Evolutionary conservation across 2,329 filamentous ascomycete genomes (phyloP).

Genomic region (Arthrobotrys entomopaga): DNA sequence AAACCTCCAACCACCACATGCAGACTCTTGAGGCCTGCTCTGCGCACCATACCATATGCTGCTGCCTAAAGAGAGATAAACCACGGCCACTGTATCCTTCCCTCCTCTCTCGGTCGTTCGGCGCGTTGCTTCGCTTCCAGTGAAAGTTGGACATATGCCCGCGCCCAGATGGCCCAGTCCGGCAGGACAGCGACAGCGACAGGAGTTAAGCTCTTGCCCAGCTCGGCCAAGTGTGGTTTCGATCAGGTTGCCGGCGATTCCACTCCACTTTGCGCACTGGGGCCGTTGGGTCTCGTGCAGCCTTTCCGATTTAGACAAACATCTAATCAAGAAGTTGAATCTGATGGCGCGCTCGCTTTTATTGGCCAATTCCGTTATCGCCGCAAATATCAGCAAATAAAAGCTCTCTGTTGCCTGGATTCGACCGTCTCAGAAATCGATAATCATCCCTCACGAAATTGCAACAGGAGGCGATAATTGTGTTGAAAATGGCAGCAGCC

Average conservation of each 20-base stretch:
- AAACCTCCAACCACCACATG: conserved; percentile 4
- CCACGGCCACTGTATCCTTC: conserved; percentile 1
- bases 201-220: conserved; percentile 54
- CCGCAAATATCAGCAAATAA: conserved; percentile 8
- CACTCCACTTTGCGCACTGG: not conserved
- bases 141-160: conserved; percentile 1
- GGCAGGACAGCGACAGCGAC: conserved; percentile 44
- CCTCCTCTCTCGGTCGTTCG: conserved; percentile 1
- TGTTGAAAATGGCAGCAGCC: conserved; percentile 25
- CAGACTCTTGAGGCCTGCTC: not conserved
- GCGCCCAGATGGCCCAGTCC: conserved; percentile 40
- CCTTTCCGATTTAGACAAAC: conserved; percentile 24
- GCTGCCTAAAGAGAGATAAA: conserved; percentile 36
- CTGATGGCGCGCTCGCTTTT: not conserved
- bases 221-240: conserved; percentile 43
- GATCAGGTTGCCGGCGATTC: conserved; percentile 38
- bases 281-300: conserved; percentile 17
- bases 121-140: conserved; percentile 29
- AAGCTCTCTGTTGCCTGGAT: conserved; percentile 24
- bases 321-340: conserved; percentile 46
- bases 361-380: conserved; percentile 24
- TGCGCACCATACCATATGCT: conserved; percentile 8
- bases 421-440: conserved; percentile 17
- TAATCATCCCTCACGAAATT: conserved; percentile 26
- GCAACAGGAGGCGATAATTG: conserved; percentile 25